Evolutionary conservation across 345 rosid species (phyloP).

Genomic region (Capsella bursapastoris): DNA sequence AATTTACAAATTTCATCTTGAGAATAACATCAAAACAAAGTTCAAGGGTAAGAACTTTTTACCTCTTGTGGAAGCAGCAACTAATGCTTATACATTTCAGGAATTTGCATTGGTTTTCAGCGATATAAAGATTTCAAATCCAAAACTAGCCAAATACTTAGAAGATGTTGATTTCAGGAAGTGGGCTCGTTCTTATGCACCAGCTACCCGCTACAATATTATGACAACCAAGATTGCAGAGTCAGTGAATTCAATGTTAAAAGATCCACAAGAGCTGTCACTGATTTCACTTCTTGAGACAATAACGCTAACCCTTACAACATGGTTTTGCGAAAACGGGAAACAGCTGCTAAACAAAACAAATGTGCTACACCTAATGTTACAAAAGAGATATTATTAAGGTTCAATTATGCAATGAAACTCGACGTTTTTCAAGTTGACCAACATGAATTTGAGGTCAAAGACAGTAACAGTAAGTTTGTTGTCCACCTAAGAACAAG

Average conservation of each 20-base stretch:
- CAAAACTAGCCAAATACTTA: background rate
- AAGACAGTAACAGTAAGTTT: background rate
- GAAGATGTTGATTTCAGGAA: background rate
- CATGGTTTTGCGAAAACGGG: background rate
- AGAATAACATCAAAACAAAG: background rate
- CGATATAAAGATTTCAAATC: background rate
- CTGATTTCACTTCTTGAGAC: background rate
- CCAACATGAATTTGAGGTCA: background rate
- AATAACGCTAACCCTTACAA: background rate
- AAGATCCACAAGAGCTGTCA: background rate
- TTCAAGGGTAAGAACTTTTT: background rate
- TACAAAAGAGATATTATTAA: background rate
- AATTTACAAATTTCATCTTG: no score
- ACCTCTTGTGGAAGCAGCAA: background rate
- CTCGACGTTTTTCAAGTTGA: background rate
- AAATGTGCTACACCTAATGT: background rate
- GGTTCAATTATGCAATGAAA: background rate
- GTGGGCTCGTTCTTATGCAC: background rate
- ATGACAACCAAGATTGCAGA: background rate
- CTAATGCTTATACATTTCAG: background rate
- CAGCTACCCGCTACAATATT: background rate
- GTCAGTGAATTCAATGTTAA: background rate
- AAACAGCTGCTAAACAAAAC: background rate
- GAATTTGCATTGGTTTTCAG: background rate
- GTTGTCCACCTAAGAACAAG: background rate